These are phyloP conservation scores for Alternaria solani DNA, from an alignment of 2,329 filamentous ascomycete species.

Conservation along the genomic window DNA sequence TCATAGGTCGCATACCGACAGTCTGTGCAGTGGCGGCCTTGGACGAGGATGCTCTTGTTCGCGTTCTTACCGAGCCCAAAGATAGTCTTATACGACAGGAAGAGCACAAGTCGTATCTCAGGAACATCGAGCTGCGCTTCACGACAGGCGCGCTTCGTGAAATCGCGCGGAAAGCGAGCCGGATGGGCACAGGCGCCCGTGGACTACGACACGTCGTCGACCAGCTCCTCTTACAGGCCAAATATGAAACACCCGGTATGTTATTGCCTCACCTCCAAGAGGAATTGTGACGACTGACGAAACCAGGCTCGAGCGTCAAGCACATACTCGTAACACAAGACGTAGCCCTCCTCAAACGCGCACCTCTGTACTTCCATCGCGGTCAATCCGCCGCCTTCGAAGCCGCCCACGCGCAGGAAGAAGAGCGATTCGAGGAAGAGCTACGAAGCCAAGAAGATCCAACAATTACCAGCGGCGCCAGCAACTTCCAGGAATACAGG, in stretches of 20 bases:
- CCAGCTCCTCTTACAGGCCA: conserved; percentile 55
- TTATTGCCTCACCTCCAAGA: not conserved
- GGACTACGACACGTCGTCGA: conserved; percentile 60
- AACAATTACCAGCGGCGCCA: conserved; percentile 30
- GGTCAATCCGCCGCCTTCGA: conserved; percentile 54
- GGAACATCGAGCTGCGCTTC: conserved; percentile 78
- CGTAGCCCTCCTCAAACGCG: conserved; percentile 53
- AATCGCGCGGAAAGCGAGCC: conserved; percentile 74
- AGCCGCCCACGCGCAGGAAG: conserved; percentile 52
- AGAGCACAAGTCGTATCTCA: conserved; percentile 83
- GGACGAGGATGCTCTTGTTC: conserved; percentile 71
- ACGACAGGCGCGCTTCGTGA: conserved; percentile 82
- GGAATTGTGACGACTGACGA: conserved; percentile 12
- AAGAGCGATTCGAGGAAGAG: conserved; percentile 57
- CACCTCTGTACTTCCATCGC: conserved; percentile 55
- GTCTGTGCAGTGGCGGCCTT: conserved; percentile 85
- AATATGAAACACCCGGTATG: conserved; percentile 58
- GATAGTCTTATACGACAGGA: conserved; percentile 92
- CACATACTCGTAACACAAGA: conserved; percentile 57
- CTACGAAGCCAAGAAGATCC: conserved; percentile 41
- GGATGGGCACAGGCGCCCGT: conserved; percentile 74
- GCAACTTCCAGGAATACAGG: conserved; percentile 58
- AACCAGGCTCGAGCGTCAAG: conserved; percentile 52
- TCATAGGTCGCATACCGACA: conserved; percentile 95
- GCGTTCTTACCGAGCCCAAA: conserved; percentile 90